Conservation (phyloP, 192 early-diverging fungal species). For the Linnemannia hyalina region DNA sequence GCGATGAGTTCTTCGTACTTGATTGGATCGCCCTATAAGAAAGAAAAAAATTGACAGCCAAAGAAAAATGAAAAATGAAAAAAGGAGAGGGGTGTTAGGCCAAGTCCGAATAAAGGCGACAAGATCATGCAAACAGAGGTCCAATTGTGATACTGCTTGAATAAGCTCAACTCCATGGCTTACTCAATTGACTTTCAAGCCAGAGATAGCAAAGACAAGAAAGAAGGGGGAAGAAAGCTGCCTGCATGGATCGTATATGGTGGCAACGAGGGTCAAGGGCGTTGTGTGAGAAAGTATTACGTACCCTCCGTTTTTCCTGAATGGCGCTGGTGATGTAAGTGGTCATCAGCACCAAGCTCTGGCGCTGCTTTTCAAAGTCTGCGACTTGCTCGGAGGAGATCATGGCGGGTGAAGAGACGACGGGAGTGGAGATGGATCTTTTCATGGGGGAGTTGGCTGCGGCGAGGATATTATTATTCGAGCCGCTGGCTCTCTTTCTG, state of each 20-base stretch:
- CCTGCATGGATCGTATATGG: neutral
- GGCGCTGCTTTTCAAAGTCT: conserved; percentile 48
- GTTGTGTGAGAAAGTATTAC: neutral
- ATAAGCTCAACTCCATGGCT: neutral
- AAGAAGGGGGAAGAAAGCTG: neutral
- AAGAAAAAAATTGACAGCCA: conserved; percentile 13
- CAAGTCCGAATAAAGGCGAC: neutral
- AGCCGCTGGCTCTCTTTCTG: conserved; percentile 34
- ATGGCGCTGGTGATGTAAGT: conserved; percentile 49
- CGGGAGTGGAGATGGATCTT: conserved; percentile 40
- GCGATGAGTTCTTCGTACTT: conserved; percentile 48
- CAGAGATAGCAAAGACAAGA: neutral
- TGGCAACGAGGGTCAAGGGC: neutral
- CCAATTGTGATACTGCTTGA: neutral
- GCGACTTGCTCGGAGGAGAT: conserved; percentile 34
- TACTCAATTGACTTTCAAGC: neutral
- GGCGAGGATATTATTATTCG: conserved; percentile 10
- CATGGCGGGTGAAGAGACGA: conserved; percentile 33
- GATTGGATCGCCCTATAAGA: conserved; percentile 31
- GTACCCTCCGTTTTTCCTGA: conserved; percentile 43
- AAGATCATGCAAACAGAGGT: neutral
- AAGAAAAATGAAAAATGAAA: neutral
- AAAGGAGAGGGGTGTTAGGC: neutral
- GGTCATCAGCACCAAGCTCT: conserved; percentile 45
- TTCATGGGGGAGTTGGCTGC: conserved; percentile 32